These are phyloP conservation scores for Glycine tomentella DNA, from an alignment of 306 rosid species.

Conservation along the genomic window DNA sequence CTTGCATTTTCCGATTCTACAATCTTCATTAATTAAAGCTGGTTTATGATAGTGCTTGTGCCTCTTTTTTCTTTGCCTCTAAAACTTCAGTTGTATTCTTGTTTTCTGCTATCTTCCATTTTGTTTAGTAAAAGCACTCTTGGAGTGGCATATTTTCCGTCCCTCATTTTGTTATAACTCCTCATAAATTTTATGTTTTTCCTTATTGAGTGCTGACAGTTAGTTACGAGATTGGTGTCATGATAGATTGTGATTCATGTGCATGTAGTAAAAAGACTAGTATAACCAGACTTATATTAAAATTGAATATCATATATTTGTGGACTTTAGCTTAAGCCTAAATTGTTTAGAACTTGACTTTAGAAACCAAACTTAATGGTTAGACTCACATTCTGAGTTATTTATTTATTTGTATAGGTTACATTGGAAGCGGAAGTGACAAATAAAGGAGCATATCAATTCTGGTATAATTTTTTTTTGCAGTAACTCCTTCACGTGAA, in stretches of 20 bases:
- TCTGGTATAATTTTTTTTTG: not conserved
- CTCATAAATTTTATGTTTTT: constrained; percentile 3
- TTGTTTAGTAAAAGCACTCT: not conserved
- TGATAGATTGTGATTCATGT: constrained; percentile 16
- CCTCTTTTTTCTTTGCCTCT: not conserved
- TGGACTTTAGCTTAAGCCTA: constrained; percentile 7
- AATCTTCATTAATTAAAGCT: constrained; percentile 16
- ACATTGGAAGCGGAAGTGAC: constrained; percentile 97
- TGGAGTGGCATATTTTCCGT: constrained; percentile 23
- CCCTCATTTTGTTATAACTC: not conserved
- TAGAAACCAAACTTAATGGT: constrained; percentile 24
- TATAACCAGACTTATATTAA: not conserved
- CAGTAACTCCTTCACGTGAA: not conserved
- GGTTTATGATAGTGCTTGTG: not conserved
- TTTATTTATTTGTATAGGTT: constrained; percentile 58
- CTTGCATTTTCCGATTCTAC: constrained; percentile 20
- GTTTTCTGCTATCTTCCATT: constrained; percentile 8
- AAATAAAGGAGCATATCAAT: constrained; percentile 78
- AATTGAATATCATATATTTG: too few species aligned
- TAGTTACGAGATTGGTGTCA: not conserved
- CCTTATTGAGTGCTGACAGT: not conserved
- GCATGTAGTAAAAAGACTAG: not conserved
- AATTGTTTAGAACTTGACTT: constrained; percentile 1
- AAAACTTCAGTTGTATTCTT: not conserved
- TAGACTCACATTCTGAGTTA: constrained; percentile 5